Base-by-base conservation (phyloP, 352 stramenopile species). In the Globisporangium radiosum region DNA sequence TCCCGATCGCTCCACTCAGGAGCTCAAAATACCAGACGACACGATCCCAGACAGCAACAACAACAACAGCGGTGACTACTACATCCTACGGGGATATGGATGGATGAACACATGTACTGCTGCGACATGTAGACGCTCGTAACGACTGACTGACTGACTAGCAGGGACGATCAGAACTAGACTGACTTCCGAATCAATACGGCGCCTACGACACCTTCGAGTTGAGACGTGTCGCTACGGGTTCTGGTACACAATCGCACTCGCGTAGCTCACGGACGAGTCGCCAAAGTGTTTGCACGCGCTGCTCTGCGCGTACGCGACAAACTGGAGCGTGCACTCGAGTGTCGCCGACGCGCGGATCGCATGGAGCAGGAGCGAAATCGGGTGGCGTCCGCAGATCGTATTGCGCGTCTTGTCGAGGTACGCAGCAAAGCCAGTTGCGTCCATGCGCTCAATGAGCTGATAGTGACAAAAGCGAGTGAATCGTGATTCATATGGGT, bases 311-410 rank as follows among this genome's bases (percentile, higher is more conserved):
- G 79, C 90, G 73, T 98, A 98, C 54, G 96, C 87, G 39, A 98
- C 85, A 67, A 98, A 98, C 56, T 90, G 83, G 51, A 98, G 74
- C 39, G 70, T 76, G 61, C 69, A 90, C 67, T 79, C 89, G 51
- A 83, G 78, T 56, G 62, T 72, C 40, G 78, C 70, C 44, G 65
- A 68, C n/a, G 73, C 73, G 52, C 64, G 65, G 43, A 90, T 79
- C 38, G 68, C 81, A 58, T 92, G 72, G 47, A 92, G 63, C 63
- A 92, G 60, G 49, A 92, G 60, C 55, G 79, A 83, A 64, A 99
- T 98, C 33, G 95, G 93, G 71, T 99, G 95, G 49, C 95, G 87
- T 6, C 96, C 96, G 64, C 96, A 99, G 64, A 99, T 99, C 7
- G 96, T 99, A 73, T 99, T 99, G 50, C 75, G 81, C 42, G 93